A percentile compares a stretch with the other conserved stretches of the same genome.
phyloP scores from a whole-genome alignment of 2,329 filamentous ascomycete species.

The Cordyceps tenuipes region DNA sequence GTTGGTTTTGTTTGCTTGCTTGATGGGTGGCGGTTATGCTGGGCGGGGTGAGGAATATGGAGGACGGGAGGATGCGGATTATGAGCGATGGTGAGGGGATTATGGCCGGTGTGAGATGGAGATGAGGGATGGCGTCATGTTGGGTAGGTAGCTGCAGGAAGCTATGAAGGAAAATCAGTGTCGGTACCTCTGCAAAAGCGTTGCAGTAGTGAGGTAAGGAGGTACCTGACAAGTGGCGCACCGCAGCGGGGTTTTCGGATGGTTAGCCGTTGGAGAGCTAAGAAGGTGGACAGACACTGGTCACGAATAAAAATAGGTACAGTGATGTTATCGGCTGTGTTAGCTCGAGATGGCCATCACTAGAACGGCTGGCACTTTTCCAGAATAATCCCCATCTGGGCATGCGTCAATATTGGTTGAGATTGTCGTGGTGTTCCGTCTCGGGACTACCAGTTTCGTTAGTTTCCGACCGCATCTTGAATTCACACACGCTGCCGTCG shows the following conservation, averaged over 20 bases:
- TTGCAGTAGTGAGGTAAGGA: neutral
- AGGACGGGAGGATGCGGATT: neutral
- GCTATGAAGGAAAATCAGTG: neutral
- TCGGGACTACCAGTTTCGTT: neutral
- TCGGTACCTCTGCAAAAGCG: neutral
- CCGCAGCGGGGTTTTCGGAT: slow-evolving; percentile 1
- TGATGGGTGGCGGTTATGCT: neutral
- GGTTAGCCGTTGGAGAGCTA: neutral
- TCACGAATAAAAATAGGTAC: neutral
- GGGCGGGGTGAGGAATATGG: neutral
- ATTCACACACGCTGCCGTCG: neutral
- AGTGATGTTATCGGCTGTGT: no score
- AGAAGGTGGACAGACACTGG: no score
- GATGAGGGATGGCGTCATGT: slow-evolving; percentile 7
- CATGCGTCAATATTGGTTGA: neutral
- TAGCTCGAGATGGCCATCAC: neutral
- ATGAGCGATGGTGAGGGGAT: neutral
- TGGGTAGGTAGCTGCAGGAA: neutral
- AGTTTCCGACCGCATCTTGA: neutral
- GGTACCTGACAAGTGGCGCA: neutral
- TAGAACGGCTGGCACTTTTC: no score
- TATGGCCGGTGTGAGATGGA: neutral
- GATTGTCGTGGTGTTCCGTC: neutral
- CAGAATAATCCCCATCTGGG: neutral
- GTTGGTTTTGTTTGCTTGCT: neutral